Percentiles rank a stretch among this genome's conserved stretches.
phyloP scores from a whole-genome alignment of 2,329 filamentous ascomycete species.

The Ascochyta pisi region DNA sequence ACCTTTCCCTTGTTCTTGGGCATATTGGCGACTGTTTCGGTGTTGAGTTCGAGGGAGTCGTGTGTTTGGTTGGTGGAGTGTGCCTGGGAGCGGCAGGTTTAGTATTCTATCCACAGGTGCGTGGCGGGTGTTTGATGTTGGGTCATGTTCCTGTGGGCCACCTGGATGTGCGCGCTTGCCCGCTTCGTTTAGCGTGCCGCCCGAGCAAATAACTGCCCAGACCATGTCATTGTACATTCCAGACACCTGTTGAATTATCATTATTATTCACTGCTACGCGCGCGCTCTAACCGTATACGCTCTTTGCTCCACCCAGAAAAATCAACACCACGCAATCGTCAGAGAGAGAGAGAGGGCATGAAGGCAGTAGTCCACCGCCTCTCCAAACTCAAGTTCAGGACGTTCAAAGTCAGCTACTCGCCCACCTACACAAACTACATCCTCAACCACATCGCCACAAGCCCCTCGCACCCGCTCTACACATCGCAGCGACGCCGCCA shows the following conservation, averaged over 20 bases:
- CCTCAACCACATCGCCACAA: slow-evolving; percentile 28
- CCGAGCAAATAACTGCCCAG: not conserved
- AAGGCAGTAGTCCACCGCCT: slow-evolving; percentile 20
- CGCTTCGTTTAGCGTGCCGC: not conserved
- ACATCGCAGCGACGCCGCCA: slow-evolving; percentile 27
- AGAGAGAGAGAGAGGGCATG: slow-evolving; percentile 17
- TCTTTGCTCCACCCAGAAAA: not conserved
- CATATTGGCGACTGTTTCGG: slow-evolving; percentile 64
- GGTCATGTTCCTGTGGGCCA: not conserved
- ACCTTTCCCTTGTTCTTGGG: slow-evolving; percentile 99
- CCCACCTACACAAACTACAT: slow-evolving; percentile 34
- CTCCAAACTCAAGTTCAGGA: slow-evolving; percentile 15
- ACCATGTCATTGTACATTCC: slow-evolving; percentile 7
- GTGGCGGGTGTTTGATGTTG: slow-evolving; percentile 11
- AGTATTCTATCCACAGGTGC: slow-evolving; percentile 8
- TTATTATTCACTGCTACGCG: not conserved
- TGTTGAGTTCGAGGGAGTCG: slow-evolving; percentile 8
- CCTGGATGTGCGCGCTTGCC: slow-evolving; percentile 5
- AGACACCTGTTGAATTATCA: not conserved
- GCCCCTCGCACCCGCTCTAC: slow-evolving; percentile 38
- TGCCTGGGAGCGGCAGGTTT: slow-evolving; percentile 13
- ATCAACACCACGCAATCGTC: not conserved
- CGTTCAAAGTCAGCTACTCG: slow-evolving; percentile 34
- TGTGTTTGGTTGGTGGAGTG: slow-evolving; percentile 12
- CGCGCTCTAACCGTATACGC: slow-evolving; percentile 1